phyloP scores from a whole-genome alignment of 1,284 basidiomycete species.

The Ustilago tritici region DNA sequence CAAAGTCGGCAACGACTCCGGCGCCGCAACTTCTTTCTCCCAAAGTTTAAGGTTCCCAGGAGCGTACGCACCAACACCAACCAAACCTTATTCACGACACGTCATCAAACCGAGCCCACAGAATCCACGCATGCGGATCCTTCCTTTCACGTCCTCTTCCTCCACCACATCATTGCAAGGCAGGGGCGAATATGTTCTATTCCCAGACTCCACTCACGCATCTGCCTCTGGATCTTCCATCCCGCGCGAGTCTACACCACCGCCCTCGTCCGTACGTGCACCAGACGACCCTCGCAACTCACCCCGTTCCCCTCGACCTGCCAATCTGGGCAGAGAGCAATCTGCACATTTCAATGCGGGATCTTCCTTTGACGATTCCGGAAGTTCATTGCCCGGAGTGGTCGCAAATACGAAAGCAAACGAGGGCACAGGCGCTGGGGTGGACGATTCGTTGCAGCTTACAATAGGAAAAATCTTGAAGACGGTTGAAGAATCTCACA shows the following conservation, averaged over 20 bases:
- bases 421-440: neutral
- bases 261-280: conserved; percentile 6
- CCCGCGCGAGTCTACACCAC: conserved; percentile 42
- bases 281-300: conserved; percentile 28
- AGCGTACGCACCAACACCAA: conserved; percentile 28
- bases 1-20: conserved; percentile 1
- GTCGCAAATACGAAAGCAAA: conserved; percentile 18
- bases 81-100: conserved; percentile 37
- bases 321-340: conserved; percentile 14
- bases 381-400: neutral
- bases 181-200: conserved; percentile 2
- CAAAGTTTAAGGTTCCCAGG: conserved; percentile 36
- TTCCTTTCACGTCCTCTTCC: neutral
- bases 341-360: conserved; percentile 22
- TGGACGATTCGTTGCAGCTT: conserved; percentile 5
- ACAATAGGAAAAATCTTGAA: conserved; percentile 25
- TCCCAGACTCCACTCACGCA: conserved; percentile 1
- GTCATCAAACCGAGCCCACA: conserved; percentile 36
- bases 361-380: conserved; percentile 13
- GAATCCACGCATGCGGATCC: conserved; percentile 10
- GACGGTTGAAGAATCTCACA: conserved; percentile 19
- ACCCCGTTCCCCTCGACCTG: conserved; percentile 28
- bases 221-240: conserved; percentile 4
- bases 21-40: conserved; percentile 21
- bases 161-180: neutral